Percentiles rank a stretch among this genome's conserved stretches.
These are phyloP conservation scores for Parsonsia alboflavescens DNA, from an alignment of 257 asterid genomes.

Conservation along the genomic window DNA sequence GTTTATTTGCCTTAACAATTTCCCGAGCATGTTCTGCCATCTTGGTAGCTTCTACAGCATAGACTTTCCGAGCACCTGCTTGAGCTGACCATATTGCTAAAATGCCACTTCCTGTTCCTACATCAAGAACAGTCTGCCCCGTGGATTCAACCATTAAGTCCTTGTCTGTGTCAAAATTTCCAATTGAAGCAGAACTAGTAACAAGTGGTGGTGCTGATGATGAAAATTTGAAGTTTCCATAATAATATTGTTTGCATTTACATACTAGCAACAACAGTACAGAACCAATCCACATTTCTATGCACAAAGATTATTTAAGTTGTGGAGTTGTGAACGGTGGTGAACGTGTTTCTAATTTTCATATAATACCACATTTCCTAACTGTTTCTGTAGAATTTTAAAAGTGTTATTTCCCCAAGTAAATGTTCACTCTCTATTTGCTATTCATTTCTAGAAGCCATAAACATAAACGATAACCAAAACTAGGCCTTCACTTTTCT, in stretches of 20 bases:
- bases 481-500: neutral
- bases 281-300: neutral
- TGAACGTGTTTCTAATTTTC: neutral
- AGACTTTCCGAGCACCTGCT: constrained; percentile 97
- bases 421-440: neutral
- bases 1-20: constrained; percentile 70
- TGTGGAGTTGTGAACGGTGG: neutral
- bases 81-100: constrained; percentile 99
- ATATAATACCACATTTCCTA: neutral
- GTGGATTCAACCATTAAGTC: constrained; percentile 39
- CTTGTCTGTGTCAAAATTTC: constrained; percentile 7
- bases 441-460: neutral
- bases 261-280: too few relatives aligned
- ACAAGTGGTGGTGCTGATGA: neutral
- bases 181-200: neutral
- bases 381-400: neutral
- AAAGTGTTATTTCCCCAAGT: neutral
- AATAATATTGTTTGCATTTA: too few relatives aligned
- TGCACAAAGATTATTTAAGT: neutral
- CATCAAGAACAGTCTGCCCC: constrained; percentile 83
- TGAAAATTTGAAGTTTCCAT: neutral
- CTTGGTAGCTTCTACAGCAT: constrained; percentile 98
- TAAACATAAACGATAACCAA: neutral
- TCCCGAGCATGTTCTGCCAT: constrained; percentile 84
- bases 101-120: constrained; percentile 97